Evolutionary conservation across 2,329 filamentous ascomycete genomes (phyloP).

Genomic region (Trichoderma sp.): DNA sequence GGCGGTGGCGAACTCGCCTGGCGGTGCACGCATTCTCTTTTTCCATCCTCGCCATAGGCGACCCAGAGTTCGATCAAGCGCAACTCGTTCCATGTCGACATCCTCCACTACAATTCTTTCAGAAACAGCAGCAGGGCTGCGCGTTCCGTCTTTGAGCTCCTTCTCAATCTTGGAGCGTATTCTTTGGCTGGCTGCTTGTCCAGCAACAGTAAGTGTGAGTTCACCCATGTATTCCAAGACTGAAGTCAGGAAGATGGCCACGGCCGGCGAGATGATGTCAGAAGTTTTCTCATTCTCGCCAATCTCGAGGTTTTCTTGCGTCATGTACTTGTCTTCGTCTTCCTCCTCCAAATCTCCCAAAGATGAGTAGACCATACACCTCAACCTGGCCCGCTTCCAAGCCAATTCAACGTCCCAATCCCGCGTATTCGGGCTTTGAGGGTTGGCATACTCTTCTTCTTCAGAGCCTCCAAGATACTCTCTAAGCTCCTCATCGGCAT

Average conservation of each 20-base stretch:
- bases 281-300: constrained; percentile 57
- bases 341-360: constrained; percentile 97
- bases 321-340: constrained; percentile 86
- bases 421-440: constrained; percentile 48
- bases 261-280: constrained; percentile 78
- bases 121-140: constrained; percentile 47
- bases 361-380: constrained; percentile 98
- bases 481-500: constrained; percentile 80
- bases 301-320: constrained; percentile 70
- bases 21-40: constrained; percentile 69
- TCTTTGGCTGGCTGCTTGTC: constrained; percentile 76
- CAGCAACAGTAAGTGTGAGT: constrained; percentile 81
- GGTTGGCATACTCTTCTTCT: constrained; percentile 65
- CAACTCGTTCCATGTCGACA: constrained; percentile 87
- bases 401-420: constrained; percentile 89
- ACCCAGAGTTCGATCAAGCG: constrained; percentile 83
- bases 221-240: constrained; percentile 94
- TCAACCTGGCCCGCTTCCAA: constrained; percentile 88
- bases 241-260: constrained; percentile 93
- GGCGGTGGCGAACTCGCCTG: constrained; percentile 45
- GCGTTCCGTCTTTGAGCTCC: constrained; percentile 53
- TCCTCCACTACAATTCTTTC: constrained; percentile 83
- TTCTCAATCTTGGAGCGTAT: constrained; percentile 59
- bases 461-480: constrained; percentile 82
- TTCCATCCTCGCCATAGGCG: constrained; percentile 94